Evolutionary conservation across 768 basidiomycete genomes (phyloP).

Genomic region (Candolleomyces eurysporus): DNA sequence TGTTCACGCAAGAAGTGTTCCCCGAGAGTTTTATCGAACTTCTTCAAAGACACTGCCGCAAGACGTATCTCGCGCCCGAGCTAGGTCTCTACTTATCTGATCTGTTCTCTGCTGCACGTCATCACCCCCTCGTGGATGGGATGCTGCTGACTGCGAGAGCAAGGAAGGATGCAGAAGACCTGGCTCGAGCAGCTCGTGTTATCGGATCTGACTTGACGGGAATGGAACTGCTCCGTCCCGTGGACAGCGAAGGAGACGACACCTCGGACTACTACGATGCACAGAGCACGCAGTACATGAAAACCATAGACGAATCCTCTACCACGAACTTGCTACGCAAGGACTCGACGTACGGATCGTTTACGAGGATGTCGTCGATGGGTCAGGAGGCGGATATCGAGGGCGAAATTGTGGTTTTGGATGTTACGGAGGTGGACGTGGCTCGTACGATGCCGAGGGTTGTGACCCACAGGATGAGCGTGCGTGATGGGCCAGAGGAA

Average conservation of each 20-base stretch:
- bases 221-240: slow-evolving; percentile 46
- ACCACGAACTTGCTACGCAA: slow-evolving; percentile 4
- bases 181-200: slow-evolving; percentile 65
- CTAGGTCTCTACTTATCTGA: slow-evolving; percentile 69
- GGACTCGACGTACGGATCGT: background rate
- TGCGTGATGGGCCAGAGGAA: slow-evolving; percentile 67
- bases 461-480: slow-evolving; percentile 71
- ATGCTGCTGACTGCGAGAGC: slow-evolving; percentile 62
- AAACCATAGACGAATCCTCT: slow-evolving; percentile 5
- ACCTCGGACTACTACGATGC: slow-evolving; percentile 9
- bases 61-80: slow-evolving; percentile 46
- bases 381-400: background rate
- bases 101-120: slow-evolving; percentile 70
- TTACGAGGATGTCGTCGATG: background rate
- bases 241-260: slow-evolving; percentile 6
- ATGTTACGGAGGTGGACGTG: slow-evolving; percentile 73
- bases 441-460: slow-evolving; percentile 72
- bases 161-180: slow-evolving; percentile 61
- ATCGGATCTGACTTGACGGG: slow-evolving; percentile 62
- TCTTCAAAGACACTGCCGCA: slow-evolving; percentile 28
- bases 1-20: slow-evolving; percentile 12
- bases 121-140: slow-evolving; percentile 67
- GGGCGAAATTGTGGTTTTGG: slow-evolving; percentile 32
- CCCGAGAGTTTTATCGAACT: slow-evolving; percentile 28
- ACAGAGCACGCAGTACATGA: background rate